Percentiles rank a stretch among this genome's conserved stretches.
Conservation (phyloP, 2,329 filamentous ascomycete species). For the Neofusicoccum parvum region DNA sequence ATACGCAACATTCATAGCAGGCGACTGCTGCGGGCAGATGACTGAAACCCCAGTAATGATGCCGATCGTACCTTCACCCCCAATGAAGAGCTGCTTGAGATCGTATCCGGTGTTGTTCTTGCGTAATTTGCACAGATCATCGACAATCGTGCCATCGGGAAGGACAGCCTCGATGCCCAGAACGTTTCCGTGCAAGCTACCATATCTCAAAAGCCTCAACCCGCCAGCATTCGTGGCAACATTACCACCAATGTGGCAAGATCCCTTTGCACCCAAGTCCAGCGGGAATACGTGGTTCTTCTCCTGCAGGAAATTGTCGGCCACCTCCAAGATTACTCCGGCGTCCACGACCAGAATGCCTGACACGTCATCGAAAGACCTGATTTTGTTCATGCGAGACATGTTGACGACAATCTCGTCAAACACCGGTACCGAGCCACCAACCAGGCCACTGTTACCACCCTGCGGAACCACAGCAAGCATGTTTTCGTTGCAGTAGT, state of each 20-base stretch:
- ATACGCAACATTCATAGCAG: constrained; percentile 91
- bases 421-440: constrained; percentile 93
- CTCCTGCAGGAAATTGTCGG: constrained; percentile 82
- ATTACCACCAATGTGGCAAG: constrained; percentile 94
- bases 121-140: constrained; percentile 82
- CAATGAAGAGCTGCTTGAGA: constrained; percentile 94
- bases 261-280: constrained; percentile 96
- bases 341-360: constrained; percentile 89
- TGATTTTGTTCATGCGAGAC: constrained; percentile 85
- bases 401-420: constrained; percentile 97
- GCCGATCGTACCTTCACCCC: constrained; percentile 90
- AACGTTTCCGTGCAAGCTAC: constrained; percentile 89
- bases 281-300: constrained; percentile 89
- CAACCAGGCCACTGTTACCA: constrained; percentile 94
- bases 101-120: constrained; percentile 99
- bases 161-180: constrained; percentile 92
- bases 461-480: constrained; percentile 96
- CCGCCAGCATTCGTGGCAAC: constrained; percentile 95
- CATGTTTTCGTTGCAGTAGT: constrained; percentile 92
- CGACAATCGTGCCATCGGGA: constrained; percentile 87
- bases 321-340: constrained; percentile 86
- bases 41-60: constrained; percentile 91
- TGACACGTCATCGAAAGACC: constrained; percentile 89
- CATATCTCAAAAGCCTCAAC: constrained; percentile 85
- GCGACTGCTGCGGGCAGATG: constrained; percentile 82